phyloP scores from a whole-genome alignment of 2,329 filamentous ascomycete species.

The Penicillium janthinellum region DNA sequence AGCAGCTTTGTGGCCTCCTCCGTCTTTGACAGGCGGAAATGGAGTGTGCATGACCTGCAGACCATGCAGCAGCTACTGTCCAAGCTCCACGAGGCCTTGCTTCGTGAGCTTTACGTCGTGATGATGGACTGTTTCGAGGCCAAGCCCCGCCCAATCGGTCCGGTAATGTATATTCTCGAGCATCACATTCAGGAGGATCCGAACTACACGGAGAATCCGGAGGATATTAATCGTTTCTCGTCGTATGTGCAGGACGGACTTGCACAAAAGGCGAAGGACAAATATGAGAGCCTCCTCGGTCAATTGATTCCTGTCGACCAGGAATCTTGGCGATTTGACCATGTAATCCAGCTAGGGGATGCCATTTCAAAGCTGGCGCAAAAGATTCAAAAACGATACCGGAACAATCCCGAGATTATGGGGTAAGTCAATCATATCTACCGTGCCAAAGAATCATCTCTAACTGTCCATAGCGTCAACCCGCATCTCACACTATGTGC shows the following conservation, averaged over 20 bases:
- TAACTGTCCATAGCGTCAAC: slow-evolving; percentile 49
- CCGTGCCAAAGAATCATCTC: slow-evolving; percentile 27
- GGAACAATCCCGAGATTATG: slow-evolving; percentile 83
- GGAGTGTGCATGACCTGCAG: slow-evolving; percentile 70
- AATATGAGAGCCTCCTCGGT: slow-evolving; percentile 77
- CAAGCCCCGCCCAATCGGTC: slow-evolving; percentile 80
- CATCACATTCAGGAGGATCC: slow-evolving; percentile 80
- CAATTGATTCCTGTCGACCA: slow-evolving; percentile 77
- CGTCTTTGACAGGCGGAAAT: slow-evolving; percentile 62
- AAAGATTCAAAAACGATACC: slow-evolving; percentile 89
- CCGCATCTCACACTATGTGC: slow-evolving; percentile 73
- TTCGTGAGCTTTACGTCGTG: slow-evolving; percentile 85
- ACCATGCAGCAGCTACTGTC: slow-evolving; percentile 75
- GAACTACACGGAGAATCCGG: slow-evolving; percentile 69
- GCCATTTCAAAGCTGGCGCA: slow-evolving; percentile 82
- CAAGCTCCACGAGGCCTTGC: slow-evolving; percentile 74
- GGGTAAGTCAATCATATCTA: slow-evolving; percentile 58
- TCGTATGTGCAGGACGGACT: slow-evolving; percentile 73
- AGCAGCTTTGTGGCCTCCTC: slow-evolving; percentile 52
- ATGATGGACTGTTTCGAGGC: slow-evolving; percentile 84
- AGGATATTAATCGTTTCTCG: slow-evolving; percentile 72
- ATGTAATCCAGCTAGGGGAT: slow-evolving; percentile 87
- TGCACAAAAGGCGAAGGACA: slow-evolving; percentile 71
- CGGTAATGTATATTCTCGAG: slow-evolving; percentile 77
- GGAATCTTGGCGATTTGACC: slow-evolving; percentile 84